Evolutionary conservation across 495 filamentous ascomycete genomes (phyloP).

Genomic region (Penicillium tannophilum): DNA sequence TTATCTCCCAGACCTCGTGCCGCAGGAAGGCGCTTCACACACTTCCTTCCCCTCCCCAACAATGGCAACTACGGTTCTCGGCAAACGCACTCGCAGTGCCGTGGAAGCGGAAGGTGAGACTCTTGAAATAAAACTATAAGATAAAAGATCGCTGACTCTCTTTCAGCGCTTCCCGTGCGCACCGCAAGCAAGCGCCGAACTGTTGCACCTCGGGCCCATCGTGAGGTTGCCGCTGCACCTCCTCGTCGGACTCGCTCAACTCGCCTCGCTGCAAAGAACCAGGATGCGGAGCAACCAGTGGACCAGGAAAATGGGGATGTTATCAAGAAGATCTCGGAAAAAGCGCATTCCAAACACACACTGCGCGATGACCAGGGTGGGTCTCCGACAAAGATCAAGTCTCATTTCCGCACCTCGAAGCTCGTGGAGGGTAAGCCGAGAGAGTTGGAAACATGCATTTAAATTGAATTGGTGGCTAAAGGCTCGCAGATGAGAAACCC

Average conservation of each 20-base stretch:
- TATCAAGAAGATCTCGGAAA: constrained; percentile 24
- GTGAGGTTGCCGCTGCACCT: constrained; percentile 27
- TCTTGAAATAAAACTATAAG: constrained; percentile 1
- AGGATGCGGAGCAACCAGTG: constrained; percentile 23
- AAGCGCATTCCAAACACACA: constrained; percentile 32
- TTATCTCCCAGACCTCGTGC: constrained; percentile 4
- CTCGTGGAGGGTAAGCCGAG: constrained; percentile 35
- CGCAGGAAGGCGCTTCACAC: constrained; percentile 16
- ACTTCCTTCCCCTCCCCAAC: constrained; percentile 1
- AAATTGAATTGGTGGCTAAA: not conserved
- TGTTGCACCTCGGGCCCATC: constrained; percentile 39
- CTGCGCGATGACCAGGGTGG: constrained; percentile 30
- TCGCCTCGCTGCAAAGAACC: constrained; percentile 33
- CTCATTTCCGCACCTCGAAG: constrained; percentile 35
- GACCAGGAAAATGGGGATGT: constrained; percentile 35
- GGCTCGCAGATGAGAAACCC: constrained; percentile 4
- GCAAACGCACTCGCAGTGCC: constrained; percentile 64
- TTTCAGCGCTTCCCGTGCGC: constrained; percentile 42
- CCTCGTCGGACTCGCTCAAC: constrained; percentile 40
- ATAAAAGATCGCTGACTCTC: constrained; percentile 8
- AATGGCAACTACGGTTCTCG: constrained; percentile 63
- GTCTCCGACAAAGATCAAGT: constrained; percentile 37
- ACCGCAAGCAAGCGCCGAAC: constrained; percentile 66
- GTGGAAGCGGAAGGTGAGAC: constrained; percentile 55
- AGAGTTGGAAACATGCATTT: not conserved